phyloP scores from a whole-genome alignment of 1,284 basidiomycete species.

The Tilletia indica region DNA sequence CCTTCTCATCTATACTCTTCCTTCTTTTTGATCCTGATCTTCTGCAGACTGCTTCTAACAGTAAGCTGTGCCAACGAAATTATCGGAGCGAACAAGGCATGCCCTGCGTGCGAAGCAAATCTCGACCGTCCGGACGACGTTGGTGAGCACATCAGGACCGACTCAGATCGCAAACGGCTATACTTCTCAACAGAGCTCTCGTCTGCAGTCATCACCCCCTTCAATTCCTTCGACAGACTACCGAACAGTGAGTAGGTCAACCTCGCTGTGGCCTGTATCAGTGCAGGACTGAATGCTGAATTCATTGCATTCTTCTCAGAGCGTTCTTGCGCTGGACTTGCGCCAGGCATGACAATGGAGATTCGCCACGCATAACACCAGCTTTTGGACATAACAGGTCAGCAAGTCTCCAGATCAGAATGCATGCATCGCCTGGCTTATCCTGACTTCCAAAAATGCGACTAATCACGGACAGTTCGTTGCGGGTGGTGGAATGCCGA shows the following conservation, averaged over 20 bases:
- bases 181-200: not conserved
- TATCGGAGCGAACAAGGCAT: conserved; percentile 29
- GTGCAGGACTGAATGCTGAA: no score
- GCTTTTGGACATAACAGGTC: conserved; percentile 36
- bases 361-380: conserved; percentile 31
- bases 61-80: conserved; percentile 32
- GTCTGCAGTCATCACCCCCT: conserved; percentile 26
- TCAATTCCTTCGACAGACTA: conserved; percentile 32
- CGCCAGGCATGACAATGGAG: conserved; percentile 31
- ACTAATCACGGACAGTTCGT: no score
- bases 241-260: conserved; percentile 18
- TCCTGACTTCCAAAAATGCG: no score
- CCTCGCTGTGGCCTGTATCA: not conserved
- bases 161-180: no score
- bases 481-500: no score
- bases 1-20: not conserved
- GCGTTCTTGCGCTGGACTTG: conserved; percentile 34
- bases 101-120: conserved; percentile 34
- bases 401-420: not conserved
- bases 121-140: conserved; percentile 28
- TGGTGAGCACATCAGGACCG: not conserved
- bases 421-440: no score
- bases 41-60: not conserved
- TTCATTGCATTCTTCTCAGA: conserved; percentile 12
- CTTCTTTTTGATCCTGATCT: no score